Evolutionary conservation across 75 land plant genomes (phyloP).

Genomic region (Chamaecyparis obtusa): DNA sequence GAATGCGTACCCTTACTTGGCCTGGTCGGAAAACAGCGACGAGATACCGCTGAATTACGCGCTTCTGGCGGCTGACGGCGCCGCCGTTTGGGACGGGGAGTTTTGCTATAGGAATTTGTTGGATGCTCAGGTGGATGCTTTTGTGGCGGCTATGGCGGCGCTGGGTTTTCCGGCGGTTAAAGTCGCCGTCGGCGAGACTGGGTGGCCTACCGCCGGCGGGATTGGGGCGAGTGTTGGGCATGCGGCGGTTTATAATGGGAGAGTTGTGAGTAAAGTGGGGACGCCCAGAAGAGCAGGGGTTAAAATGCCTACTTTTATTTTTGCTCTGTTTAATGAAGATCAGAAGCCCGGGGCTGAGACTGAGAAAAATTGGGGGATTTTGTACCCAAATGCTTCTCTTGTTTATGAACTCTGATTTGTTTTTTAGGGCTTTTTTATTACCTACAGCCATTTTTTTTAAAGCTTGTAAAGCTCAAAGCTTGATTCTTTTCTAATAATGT

Average conservation of each 20-base stretch:
- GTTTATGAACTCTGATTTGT: constrained; percentile 20
- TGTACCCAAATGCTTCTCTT: constrained; percentile 19
- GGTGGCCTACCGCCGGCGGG: constrained; percentile 40
- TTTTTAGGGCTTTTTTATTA: no score
- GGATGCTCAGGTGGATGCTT: constrained; percentile 38
- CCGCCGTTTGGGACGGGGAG: constrained; percentile 16
- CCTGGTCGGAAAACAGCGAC: constrained; percentile 23
- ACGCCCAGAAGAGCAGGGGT: constrained; percentile 33
- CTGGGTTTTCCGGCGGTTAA: constrained; percentile 16
- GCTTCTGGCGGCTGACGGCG: constrained; percentile 4
- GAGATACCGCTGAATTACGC: constrained; percentile 27
- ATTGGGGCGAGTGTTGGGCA: constrained; percentile 21
- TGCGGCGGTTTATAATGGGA: constrained; percentile 36
- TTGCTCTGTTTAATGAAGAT: constrained; percentile 32
- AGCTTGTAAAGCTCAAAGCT: no score
- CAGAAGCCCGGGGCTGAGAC: constrained; percentile 25
- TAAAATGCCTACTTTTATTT: constrained; percentile 24
- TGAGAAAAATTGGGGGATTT: constrained; percentile 26
- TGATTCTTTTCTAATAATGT: no score
- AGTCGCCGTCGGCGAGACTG: constrained; percentile 32
- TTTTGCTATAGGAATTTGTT: constrained; percentile 26
- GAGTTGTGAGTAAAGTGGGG: constrained; percentile 27
- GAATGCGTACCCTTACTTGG: constrained; percentile 38
- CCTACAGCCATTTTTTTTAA: no score
- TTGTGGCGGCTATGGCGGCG: constrained; percentile 27